Evolutionary conservation across 164 flowering plant genomes (phyloP).

Genomic region (Stephania cephalantha): DNA sequence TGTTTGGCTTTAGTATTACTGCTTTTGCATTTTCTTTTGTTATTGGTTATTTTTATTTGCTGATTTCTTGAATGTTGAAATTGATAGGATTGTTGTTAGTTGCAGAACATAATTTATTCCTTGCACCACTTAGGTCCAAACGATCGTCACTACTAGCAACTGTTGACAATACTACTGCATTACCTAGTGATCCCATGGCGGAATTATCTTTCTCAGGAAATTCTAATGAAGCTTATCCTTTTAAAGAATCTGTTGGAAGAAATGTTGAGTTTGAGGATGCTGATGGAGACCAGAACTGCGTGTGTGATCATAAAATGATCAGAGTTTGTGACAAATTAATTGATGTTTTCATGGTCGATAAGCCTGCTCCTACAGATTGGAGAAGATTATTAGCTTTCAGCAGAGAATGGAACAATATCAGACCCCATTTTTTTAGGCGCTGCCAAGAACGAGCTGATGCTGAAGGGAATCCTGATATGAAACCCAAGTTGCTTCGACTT

Average conservation of each 20-base stretch:
- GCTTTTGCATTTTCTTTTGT: too few relatives aligned
- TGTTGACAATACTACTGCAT: constrained; percentile 29
- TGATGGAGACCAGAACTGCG: constrained; percentile 17
- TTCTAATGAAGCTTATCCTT: constrained; percentile 6
- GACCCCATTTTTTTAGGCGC: constrained; percentile 65
- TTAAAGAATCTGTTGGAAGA: constrained; percentile 12
- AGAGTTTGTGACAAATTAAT: constrained; percentile 76
- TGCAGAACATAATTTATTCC: constrained; percentile 11
- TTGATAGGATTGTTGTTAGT: constrained; percentile 6
- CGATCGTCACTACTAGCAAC: constrained; percentile 18
- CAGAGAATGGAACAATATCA: constrained; percentile 58
- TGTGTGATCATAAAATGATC: constrained; percentile 47
- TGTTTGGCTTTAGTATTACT: too few relatives aligned
- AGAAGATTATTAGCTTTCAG: constrained; percentile 81
- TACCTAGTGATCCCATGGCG: constrained; percentile 21
- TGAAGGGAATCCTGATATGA: constrained; percentile 69
- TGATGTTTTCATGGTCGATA: constrained; percentile 88
- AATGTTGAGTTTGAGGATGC: constrained; percentile 18
- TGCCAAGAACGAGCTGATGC: constrained; percentile 71
- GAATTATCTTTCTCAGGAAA: constrained; percentile 19
- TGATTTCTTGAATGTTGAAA: background rate
- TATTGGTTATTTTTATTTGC: too few relatives aligned
- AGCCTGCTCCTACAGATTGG: constrained; percentile 86
- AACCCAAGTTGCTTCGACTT: constrained; percentile 62
- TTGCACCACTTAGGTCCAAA: constrained; percentile 6